Evolutionary conservation across 164 flowering plant species (phyloP), one percentile per base, ranked within the genome.

Genomic region (Macadamia integrifolia): DNA sequence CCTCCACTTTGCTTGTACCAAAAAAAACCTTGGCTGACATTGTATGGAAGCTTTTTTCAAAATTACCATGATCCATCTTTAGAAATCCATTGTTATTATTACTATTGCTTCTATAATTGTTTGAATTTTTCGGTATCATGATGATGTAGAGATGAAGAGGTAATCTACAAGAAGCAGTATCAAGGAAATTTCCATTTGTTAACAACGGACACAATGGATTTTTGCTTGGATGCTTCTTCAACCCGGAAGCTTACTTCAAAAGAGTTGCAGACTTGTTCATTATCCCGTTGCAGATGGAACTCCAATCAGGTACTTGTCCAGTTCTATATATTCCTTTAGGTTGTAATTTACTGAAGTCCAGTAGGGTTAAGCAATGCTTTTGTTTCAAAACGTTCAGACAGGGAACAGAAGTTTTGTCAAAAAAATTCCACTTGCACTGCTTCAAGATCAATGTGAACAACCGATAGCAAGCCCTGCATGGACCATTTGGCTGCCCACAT

Each of bases 181-280:
- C 70, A 74, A 53, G 85, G 78, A 9, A 80, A 78, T 68, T 56
- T 73, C 53, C 88, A 82, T 76, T 76, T 88, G 69, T 62, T 78
- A 62, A 74, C 84, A 58, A 74, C 70, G 56, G 67, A 75, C 12
- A 42, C 61, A 6, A 40, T 12, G 31, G 80, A 73, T 10, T 59
- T 73, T 49, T 92, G 98, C 82, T 74, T 90, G 75, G 87, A 81
- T 70, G 88, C 86, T 67, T 87, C 92, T 69, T 71, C 82, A 31
- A 83, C 73, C 58, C 61, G 60, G 62, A 88, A 75, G 80, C 79
- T 71, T 63, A 80, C 87, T 71, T 81, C 87, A 2, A 67, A 75
- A 58, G 84, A 81, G 62, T 68, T 52, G 12, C 72, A 61, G 53
- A 77, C 72, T 42, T 78, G 76, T 48, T 71, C 83, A 29, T 82